phyloP scores from a whole-genome alignment of 441 rosid species.

The Raphanus hybrid region DNA sequence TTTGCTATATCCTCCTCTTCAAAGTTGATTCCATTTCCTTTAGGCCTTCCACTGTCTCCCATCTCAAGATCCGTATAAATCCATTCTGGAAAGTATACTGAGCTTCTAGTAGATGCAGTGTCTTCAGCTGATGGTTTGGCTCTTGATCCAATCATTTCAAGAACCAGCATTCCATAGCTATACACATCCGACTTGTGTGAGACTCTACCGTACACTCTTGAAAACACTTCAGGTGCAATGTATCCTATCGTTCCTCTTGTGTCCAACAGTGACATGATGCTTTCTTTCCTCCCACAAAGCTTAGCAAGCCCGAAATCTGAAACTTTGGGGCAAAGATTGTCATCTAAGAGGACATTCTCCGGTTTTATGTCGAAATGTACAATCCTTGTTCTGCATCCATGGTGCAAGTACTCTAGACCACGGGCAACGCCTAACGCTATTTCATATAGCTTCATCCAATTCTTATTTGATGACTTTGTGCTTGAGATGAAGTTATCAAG shows the following conservation, averaged over 20 bases:
- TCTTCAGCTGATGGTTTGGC: background rate
- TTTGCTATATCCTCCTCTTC: slow-evolving; percentile 43
- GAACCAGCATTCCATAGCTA: slow-evolving; percentile 44
- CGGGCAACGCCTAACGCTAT: slow-evolving; percentile 27
- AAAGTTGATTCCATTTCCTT: slow-evolving; percentile 10
- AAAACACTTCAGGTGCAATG: slow-evolving; percentile 45
- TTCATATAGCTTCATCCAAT: background rate
- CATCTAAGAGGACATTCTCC: slow-evolving; percentile 51
- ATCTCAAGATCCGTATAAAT: slow-evolving; percentile 37
- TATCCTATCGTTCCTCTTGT: slow-evolving; percentile 44
- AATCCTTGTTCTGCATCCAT: slow-evolving; percentile 58
- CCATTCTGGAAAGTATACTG: slow-evolving; percentile 40
- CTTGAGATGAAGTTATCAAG: slow-evolving; percentile 2
- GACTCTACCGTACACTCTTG: slow-evolving; percentile 38
- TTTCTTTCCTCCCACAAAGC: slow-evolving; percentile 34
- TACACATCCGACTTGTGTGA: slow-evolving; percentile 49
- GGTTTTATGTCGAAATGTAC: slow-evolving; percentile 67
- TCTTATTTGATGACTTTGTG: background rate
- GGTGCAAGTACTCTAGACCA: slow-evolving; percentile 57
- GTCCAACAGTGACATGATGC: slow-evolving; percentile 34
- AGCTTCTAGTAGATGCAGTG: slow-evolving; percentile 16
- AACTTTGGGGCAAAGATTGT: slow-evolving; percentile 47
- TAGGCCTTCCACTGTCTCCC: slow-evolving; percentile 1
- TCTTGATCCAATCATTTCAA: slow-evolving; percentile 46
- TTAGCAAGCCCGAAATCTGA: slow-evolving; percentile 53